phyloP scores from a whole-genome alignment of 352 stramenopile species.

The Pythium scleroteichum region DNA sequence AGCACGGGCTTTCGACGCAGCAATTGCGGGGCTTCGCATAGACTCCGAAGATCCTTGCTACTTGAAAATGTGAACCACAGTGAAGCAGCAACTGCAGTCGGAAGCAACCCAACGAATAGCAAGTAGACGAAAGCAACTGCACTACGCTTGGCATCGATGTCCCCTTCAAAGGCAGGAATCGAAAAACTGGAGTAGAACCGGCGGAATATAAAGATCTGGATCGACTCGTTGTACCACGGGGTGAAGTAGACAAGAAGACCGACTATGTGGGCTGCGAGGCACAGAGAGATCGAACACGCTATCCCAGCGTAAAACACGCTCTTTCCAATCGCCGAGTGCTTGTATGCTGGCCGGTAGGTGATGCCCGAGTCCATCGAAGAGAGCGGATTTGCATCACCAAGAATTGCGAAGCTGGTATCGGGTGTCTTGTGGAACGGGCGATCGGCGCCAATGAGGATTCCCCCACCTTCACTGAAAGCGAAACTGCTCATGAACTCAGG shows the following conservation, averaged over 20 bases:
- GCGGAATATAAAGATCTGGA: slow-evolving; percentile 26
- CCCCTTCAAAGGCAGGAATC: background rate
- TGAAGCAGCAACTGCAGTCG: slow-evolving; percentile 10
- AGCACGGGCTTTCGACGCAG: slow-evolving; percentile 30
- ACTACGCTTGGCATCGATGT: slow-evolving; percentile 21
- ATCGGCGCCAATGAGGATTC: background rate
- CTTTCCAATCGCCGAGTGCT: too few species aligned
- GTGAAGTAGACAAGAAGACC: slow-evolving; percentile 33
- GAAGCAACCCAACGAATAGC: slow-evolving; percentile 21
- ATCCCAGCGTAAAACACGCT: background rate
- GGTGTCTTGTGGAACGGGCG: background rate
- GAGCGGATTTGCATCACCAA: background rate
- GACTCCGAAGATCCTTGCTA: slow-evolving; percentile 5
- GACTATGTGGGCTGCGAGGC: slow-evolving; percentile 17
- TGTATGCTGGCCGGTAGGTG: background rate
- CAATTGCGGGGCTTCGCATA: slow-evolving; percentile 6
- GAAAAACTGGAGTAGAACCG: slow-evolving; percentile 21
- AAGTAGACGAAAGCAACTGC: slow-evolving; percentile 34
- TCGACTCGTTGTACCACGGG: slow-evolving; percentile 18
- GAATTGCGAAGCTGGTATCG: slow-evolving; percentile 16
- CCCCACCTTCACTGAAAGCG: background rate
- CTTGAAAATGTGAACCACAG: slow-evolving; percentile 25
- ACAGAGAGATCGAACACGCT: slow-evolving; percentile 17
- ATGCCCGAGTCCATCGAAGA: background rate
- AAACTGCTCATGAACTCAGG: slow-evolving; percentile 10